Evolutionary conservation across 2,329 filamentous ascomycete species (phyloP).

Genomic region (Botrytis sinoallii): DNA sequence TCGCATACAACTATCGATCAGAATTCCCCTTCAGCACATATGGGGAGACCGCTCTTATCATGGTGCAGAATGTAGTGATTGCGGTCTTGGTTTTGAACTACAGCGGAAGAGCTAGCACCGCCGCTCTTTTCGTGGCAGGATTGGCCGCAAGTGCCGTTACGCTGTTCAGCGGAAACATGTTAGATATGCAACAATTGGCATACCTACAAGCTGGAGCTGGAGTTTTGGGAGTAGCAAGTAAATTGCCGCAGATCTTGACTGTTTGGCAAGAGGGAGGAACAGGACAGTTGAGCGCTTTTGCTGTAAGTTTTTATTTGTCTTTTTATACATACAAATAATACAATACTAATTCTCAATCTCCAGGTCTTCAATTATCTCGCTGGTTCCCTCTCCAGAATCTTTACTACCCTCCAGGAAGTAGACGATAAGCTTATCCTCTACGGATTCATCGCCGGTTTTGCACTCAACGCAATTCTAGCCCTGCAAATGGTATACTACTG

Average conservation of each 20-base stretch:
- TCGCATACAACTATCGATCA: constrained; percentile 89
- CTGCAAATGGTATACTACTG: constrained; percentile 95
- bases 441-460: constrained; percentile 86
- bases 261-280: constrained; percentile 84
- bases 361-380: constrained; percentile 98
- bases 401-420: constrained; percentile 96
- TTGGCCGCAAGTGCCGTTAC: constrained; percentile 67
- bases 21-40: constrained; percentile 95
- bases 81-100: constrained; percentile 83
- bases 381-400: constrained; percentile 90
- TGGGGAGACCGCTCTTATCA: constrained; percentile 89
- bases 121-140: constrained; percentile 74
- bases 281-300: constrained; percentile 93
- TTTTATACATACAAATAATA: background rate
- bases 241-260: constrained; percentile 87
- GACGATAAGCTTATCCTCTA: constrained; percentile 95
- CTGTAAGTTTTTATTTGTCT: constrained; percentile 55
- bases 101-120: constrained; percentile 62
- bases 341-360: background rate
- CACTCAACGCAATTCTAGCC: constrained; percentile 83
- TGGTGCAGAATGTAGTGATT: constrained; percentile 89
- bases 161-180: constrained; percentile 66
- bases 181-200: constrained; percentile 48
- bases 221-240: constrained; percentile 79
- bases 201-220: constrained; percentile 84